Base-by-base conservation (phyloP, 2,329 filamentous ascomycete genomes). In the Hymenoscyphus linearis region DNA sequence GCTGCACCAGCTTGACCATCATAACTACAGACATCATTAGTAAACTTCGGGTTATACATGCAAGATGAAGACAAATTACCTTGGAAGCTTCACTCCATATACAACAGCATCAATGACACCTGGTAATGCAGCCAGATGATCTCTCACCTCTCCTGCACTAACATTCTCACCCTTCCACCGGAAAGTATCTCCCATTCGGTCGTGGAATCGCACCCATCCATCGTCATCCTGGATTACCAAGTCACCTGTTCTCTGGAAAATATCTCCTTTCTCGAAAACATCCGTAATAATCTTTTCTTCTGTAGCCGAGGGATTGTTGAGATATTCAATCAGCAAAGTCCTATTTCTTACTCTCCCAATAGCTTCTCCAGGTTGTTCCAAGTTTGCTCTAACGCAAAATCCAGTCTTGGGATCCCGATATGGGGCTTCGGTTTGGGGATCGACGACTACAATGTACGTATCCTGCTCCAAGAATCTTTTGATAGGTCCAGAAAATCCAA, bases 161-260 rank as follows among this genome's bases (percentile, higher is more conserved):
- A 79, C 77, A 57, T 79, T 79, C 71, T 79, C 77, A 1, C 77
- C 76, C 63, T 79, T 81, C 81, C 81, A 83, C 10, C 80, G 73
- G 70, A 79, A 83, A 0, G 80, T 82, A 64, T 83, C 80, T 12
- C 80, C 80, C 56, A 82, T 74, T 3, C 81, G 75, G 65, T 80
- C 78, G 55, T 77, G 74, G 64, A 80, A 80, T 18, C 71, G 73
- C 3, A 80, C 68, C 75, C 77, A 79, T 0, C 78, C 77, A 18
- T 71, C 70, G 1, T 65, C 55, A 52, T 79, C 76, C 37, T 73
- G 74, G 4, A 78, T 67, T 10, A 79, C 65, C n/a, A 79, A 59
- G 66, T 80, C 78, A 3, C 78, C 78, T 55, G 75, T 78, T 35
- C 76, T 74, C 60, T 79, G 76, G 62, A 75, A 80, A 16, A 76